Evolutionary conservation across 352 stramenopile species (phyloP), one percentile per base, ranked within the genome.

Genomic region (Phytophthora colocasiae): DNA sequence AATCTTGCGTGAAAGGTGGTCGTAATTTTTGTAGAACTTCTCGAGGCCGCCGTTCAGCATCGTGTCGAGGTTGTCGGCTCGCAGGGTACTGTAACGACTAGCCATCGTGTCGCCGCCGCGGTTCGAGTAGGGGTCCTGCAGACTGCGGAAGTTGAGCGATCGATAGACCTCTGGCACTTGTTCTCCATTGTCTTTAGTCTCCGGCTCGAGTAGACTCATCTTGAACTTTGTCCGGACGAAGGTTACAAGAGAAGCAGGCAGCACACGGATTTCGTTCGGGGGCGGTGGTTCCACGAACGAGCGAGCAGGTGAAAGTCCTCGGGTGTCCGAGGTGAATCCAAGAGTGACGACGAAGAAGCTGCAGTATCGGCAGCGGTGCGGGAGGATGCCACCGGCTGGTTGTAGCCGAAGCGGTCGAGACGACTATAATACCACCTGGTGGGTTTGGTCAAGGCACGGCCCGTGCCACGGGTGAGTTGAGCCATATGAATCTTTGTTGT

Each of bases 21-120:
- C 66, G 75, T 92, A 93, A 63, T 93, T 93, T 56, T 90, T 87
- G 75, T 93, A 93, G 64, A 93, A 93, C n/a, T 66, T 70, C 39
- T 94, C 85, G 3, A 94, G 68, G 1, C 85, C 85, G 19, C 85
- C 85, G 40, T 77, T 76, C 2, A 93, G 73, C 66, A 73, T 92
- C 29, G 67, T 81, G 52, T 91, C 85, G 29, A 93, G 57, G 54
- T 91, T 74, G 38, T 87, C 80, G 36, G 85, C 79, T n/a, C 83
- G 75, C 52, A 93, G 66, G 34, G 85, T 74, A 31, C 66, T 74
- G 52, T 70, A 74, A n/a, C 55, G 66, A 65, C 66, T 74, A 22
- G 59, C 59, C 66, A 70, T 74, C 6, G 59, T 74, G 29, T 74
- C 66, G 1, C 44, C 38, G 32, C 17, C 38, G 12, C 89, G 73